These are phyloP conservation scores for Mortierella sp. DNA, from an alignment of 371 early-diverging fungal genomes.

Conservation along the genomic window DNA sequence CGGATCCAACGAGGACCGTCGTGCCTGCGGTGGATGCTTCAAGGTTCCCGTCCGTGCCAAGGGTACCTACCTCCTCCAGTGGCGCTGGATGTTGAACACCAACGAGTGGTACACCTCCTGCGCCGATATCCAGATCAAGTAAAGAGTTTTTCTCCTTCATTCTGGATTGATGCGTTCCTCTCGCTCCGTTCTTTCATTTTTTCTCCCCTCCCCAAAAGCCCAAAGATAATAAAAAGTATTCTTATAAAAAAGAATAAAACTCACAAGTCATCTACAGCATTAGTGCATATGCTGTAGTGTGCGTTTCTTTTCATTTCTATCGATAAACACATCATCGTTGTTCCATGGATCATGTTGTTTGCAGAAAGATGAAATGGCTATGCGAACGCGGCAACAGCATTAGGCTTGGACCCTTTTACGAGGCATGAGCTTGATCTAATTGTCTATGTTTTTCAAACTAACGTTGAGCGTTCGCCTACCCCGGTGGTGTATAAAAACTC, in stretches of 20 bases:
- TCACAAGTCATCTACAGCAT: background rate
- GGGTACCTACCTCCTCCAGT: conserved; percentile 50
- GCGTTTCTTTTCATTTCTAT: background rate
- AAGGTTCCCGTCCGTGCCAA: conserved; percentile 44
- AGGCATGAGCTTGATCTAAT: background rate
- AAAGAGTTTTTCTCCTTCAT: background rate
- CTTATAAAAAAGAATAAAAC: background rate
- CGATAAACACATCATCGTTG: background rate
- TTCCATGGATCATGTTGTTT: background rate
- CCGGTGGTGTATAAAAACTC: background rate
- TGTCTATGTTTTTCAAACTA: background rate
- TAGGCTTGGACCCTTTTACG: background rate
- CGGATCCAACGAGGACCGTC: conserved; percentile 21
- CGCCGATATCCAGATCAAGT: conserved; percentile 31
- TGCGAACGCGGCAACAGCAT: too few relatives aligned
- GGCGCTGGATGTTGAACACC: conserved; percentile 57
- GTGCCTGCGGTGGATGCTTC: conserved; percentile 58
- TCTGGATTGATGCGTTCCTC: background rate
- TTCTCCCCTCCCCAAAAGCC: background rate
- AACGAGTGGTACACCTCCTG: conserved; percentile 52
- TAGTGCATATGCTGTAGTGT: conserved; percentile 4
- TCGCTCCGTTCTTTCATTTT: background rate
- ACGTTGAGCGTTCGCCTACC: background rate
- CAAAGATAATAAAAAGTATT: background rate
- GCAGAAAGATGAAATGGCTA: background rate